A percentile compares a stretch with the other conserved stretches of the same genome.
Evolutionary conservation across 176 grass and related monocot genomes (phyloP).

Genomic region (Oryza glumipatula): DNA sequence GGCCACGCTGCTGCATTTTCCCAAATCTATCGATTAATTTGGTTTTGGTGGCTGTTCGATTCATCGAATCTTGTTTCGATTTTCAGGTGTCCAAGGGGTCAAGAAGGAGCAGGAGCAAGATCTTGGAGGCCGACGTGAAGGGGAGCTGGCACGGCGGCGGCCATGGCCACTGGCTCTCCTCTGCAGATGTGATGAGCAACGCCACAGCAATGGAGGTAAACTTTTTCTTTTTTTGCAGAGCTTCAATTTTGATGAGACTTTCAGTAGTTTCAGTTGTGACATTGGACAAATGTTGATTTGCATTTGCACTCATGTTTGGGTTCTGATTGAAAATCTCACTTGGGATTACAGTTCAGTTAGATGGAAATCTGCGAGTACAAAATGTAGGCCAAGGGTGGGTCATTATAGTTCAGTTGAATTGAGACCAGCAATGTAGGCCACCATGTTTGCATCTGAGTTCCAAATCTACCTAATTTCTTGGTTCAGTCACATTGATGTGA

Average conservation of each 20-base stretch:
- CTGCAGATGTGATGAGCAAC: slow-evolving; percentile 42
- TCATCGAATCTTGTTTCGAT: not conserved
- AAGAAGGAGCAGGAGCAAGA: slow-evolving; percentile 42
- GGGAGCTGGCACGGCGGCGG: slow-evolving; percentile 25
- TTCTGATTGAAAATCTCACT: not conserved
- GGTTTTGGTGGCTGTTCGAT: not conserved
- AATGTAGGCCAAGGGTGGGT: not conserved
- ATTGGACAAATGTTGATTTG: not conserved
- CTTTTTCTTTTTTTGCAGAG: not conserved
- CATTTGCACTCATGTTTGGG: not conserved
- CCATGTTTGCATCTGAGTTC: not conserved
- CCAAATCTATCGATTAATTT: not conserved
- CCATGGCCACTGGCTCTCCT: slow-evolving; percentile 16
- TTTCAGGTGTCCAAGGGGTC: slow-evolving; percentile 47
- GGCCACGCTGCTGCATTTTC: not conserved
- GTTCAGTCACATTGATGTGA: slow-evolving; percentile 7
- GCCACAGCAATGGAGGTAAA: slow-evolving; percentile 60
- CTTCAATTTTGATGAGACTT: not conserved
- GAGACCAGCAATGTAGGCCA: not conserved
- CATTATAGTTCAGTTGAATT: not conserved
- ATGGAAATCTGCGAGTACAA: no score
- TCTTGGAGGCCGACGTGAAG: slow-evolving; percentile 46
- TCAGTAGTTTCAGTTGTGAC: not conserved
- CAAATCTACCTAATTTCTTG: not conserved
- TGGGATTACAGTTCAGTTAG: not conserved